Evolutionary conservation across 73 alveolate genomes (phyloP).

Genomic region (Breviolum minutum): DNA sequence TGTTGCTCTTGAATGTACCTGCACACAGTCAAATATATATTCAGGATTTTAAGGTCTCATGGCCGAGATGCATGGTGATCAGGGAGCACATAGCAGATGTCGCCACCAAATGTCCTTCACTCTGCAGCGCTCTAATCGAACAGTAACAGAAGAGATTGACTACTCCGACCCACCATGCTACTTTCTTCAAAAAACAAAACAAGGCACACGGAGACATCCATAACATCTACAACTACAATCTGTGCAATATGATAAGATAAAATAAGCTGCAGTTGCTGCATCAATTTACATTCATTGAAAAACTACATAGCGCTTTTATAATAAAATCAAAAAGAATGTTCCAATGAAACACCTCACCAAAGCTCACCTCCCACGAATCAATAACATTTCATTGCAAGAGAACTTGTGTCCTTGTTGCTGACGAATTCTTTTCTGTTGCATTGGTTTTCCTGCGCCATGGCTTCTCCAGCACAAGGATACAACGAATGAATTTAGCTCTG

Average conservation of each 20-base stretch:
- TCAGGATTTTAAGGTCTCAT: no score
- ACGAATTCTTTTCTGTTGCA: slow-evolving; percentile 49
- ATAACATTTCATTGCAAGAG: background rate
- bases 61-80: slow-evolving; percentile 67
- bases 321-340: no score
- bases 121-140: no score
- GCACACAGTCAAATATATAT: background rate
- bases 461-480: background rate
- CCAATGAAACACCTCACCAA: background rate
- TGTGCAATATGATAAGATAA: no score
- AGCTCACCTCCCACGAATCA: background rate
- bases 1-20: no score
- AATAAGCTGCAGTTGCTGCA: no score
- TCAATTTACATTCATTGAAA: no score
- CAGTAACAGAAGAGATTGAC: no score
- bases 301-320: no score
- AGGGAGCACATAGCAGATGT: slow-evolving; percentile 83
- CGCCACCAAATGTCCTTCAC: slow-evolving; percentile 95
- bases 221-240: no score
- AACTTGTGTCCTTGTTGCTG: slow-evolving; percentile 48
- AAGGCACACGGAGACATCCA: background rate
- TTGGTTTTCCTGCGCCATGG: slow-evolving; percentile 38
- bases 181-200: no score
- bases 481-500: background rate
- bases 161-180: no score